Base-by-base conservation (phyloP, 2,329 filamentous ascomycete species). In the Conoideocrella luteorostrata region DNA sequence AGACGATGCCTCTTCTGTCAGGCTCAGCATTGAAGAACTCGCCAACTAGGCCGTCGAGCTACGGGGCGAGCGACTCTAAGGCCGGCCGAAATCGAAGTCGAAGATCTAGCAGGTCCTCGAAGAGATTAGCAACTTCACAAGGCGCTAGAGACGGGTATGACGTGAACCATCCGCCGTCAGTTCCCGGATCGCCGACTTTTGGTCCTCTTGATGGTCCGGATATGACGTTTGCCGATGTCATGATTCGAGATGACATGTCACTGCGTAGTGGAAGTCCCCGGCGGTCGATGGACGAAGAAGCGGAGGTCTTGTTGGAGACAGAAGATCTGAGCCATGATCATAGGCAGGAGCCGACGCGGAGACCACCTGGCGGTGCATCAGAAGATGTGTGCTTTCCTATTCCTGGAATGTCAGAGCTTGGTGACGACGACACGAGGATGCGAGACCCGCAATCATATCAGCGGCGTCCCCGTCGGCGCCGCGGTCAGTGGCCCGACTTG, bases 311-410 rank as follows among this genome's bases (percentile, higher is more conserved):
- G 11, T 64, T 63, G 6, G 61, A 62, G 7, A 44, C 52, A 4
- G 59, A 52, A 7, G 52, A 47, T 5, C 44, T 42, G 3, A 43
- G 52, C 17, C 50, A 56, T 17, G 59, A 61, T 22, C 58, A 53
- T 22, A 56, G 62, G 17, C 51, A 60, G 3, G 57, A 62, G 10
- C 41, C 53, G 15, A 48, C 48, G 5, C 54, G 60, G 39, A 74
- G 83, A 29, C 73, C 81, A 51, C 72, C 75, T 11, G 62, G 84
- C 11, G 74, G 82, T 10, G 86, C 82, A 0, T 81, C 93, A 55
- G 86, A 86, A 51, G 93, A 97, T 65, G 90, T 97, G 1, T 96
- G 93, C 67, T 96, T 95, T 56, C 91, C 90, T 0, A 80, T 86
- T 43, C 81, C 59, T 7, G 63, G 57, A 22, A 65, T 89, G 64